These are phyloP conservation scores for Tricholoma terreum DNA, from an alignment of 768 basidiomycete species.

Conservation along the genomic window DNA sequence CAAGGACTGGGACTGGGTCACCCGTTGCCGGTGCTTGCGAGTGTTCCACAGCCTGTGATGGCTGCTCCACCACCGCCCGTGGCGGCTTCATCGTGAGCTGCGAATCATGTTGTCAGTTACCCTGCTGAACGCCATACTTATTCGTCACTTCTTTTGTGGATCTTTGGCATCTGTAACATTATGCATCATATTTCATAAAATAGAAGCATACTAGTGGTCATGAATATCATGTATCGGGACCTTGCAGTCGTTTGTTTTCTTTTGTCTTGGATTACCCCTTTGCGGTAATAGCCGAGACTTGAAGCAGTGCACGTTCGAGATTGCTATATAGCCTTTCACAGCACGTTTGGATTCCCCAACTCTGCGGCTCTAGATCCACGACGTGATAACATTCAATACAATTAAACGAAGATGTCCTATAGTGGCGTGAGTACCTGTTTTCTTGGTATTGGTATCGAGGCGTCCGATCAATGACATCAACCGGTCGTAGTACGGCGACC, in stretches of 20 bases:
- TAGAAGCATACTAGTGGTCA: background rate
- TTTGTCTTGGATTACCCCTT: no score
- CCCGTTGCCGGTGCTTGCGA: conserved; percentile 1
- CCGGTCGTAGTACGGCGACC: conserved; percentile 19
- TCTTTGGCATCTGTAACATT: conserved; percentile 4
- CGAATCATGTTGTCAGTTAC: background rate
- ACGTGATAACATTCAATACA: background rate
- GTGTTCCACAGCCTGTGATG: conserved; percentile 4
- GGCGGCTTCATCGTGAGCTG: conserved; percentile 2
- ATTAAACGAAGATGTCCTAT: conserved; percentile 32
- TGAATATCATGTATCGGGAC: background rate
- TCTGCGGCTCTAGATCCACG: background rate
- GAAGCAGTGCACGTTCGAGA: background rate
- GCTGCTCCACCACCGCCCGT: conserved; percentile 8
- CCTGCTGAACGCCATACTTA: background rate
- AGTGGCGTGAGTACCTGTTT: conserved; percentile 20
- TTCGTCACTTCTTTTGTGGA: background rate
- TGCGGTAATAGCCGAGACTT: conserved; percentile 12
- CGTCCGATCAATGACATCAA: background rate
- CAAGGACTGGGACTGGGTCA: conserved; percentile 2
- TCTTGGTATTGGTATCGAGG: background rate
- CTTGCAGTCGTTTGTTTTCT: no score
- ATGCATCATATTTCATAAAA: conserved; percentile 2
- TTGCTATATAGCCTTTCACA: no score
- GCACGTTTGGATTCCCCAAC: no score